Evolutionary conservation across 164 flowering plant genomes (phyloP).

Genomic region (Protea cynaroides): DNA sequence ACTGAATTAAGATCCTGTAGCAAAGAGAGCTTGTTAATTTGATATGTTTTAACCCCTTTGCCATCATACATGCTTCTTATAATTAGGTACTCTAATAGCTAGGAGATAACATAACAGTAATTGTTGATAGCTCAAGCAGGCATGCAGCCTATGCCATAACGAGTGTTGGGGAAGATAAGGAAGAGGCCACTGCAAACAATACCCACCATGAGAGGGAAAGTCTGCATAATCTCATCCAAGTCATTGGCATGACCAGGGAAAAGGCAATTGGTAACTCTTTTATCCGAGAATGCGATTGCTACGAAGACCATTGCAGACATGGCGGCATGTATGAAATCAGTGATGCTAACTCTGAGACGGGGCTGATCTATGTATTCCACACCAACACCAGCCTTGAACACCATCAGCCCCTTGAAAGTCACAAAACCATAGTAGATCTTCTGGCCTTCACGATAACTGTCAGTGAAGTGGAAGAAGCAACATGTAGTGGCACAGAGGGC

Average conservation of each 20-base stretch:
- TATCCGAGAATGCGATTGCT: conserved; percentile 78
- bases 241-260: conserved; percentile 56
- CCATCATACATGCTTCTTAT: no score
- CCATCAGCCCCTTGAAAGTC: conserved; percentile 61
- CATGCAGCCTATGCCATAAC: no score
- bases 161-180: no score
- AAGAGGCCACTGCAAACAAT: conserved; percentile 34
- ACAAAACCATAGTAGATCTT: conserved; percentile 83
- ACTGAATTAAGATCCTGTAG: no score
- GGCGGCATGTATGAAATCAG: conserved; percentile 71
- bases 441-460: conserved; percentile 69
- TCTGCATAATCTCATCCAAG: conserved; percentile 53
- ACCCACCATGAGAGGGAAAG: conserved; percentile 63
- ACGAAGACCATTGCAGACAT: conserved; percentile 82
- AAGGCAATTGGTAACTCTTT: conserved; percentile 58
- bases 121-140: no score
- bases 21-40: no score
- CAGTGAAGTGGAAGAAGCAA: conserved; percentile 98
- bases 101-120: no score
- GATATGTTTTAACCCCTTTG: no score
- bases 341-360: conserved; percentile 43
- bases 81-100: no score
- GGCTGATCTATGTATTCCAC: conserved; percentile 64
- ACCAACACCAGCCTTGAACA: conserved; percentile 57
- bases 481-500: conserved; percentile 73